Conservation (phyloP, 139 green algal species). For the Mychonastes homosphaera region DNA sequence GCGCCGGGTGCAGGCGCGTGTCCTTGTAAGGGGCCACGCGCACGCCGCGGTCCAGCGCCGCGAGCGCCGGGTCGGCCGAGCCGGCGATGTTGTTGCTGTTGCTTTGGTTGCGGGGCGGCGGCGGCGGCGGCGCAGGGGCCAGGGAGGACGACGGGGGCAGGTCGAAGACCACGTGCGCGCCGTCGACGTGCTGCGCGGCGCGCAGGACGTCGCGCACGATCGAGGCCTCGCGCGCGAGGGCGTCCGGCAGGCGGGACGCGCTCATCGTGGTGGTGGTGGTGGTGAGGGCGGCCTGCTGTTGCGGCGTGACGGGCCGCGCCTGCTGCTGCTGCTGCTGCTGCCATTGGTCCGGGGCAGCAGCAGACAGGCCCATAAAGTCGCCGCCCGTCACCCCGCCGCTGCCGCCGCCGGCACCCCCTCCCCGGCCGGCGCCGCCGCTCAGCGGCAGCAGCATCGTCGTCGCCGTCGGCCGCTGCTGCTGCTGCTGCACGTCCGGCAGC, state of each 20-base stretch:
- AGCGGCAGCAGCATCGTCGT: too few species aligned
- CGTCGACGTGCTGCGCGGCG: slow-evolving; percentile 62
- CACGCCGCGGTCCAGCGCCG: neutral
- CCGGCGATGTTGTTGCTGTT: too few species aligned
- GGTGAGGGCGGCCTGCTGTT: neutral
- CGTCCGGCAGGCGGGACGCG: too few species aligned
- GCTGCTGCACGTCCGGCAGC: too few species aligned
- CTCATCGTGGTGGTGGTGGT: neutral
- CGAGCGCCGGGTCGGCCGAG: neutral
- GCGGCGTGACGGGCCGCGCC: neutral
- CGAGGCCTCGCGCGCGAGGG: slow-evolving; percentile 41
- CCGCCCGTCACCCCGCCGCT: too few species aligned
- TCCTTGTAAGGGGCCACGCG: neutral
- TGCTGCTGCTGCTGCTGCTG: slow-evolving; percentile 1
- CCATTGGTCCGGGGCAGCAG: neutral
- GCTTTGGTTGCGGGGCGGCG: too few species aligned
- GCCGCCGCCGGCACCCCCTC: too few species aligned
- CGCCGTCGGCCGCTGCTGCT: too few species aligned
- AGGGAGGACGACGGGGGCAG: neutral
- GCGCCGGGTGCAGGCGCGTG: neutral
- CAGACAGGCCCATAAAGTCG: too few species aligned
- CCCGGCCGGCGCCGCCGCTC: too few species aligned
- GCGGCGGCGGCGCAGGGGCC: neutral
- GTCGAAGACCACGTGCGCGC: slow-evolving; percentile 39
- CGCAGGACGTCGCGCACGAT: slow-evolving; percentile 80